phyloP scores from a whole-genome alignment of 768 basidiomycete genomes.

The Hericium coralloides region DNA sequence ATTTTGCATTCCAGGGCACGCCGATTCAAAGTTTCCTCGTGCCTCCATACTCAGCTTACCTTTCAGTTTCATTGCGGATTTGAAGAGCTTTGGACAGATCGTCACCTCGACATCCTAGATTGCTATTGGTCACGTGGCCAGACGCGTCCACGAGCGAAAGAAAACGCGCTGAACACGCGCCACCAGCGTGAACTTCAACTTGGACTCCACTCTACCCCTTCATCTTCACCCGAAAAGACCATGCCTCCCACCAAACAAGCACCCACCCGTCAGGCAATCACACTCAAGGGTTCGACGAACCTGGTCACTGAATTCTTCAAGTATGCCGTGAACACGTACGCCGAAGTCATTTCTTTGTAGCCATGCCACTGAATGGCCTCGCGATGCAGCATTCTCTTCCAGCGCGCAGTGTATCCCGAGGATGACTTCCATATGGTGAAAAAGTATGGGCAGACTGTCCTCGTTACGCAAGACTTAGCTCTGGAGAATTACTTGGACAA shows the following conservation, averaged over 20 bases:
- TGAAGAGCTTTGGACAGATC: no score
- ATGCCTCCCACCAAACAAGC: slow-evolving; percentile 38
- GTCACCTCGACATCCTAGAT: no score
- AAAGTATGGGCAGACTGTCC: slow-evolving; percentile 94
- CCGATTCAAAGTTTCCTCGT: no score
- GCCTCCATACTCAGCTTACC: no score
- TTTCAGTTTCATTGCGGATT: no score
- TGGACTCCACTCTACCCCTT: background rate
- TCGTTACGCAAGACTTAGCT: slow-evolving; percentile 89
- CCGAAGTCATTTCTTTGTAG: slow-evolving; percentile 9
- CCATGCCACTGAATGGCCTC: background rate
- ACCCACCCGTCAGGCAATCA: slow-evolving; percentile 66
- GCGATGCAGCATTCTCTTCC: slow-evolving; percentile 78
- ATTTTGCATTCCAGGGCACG: no score
- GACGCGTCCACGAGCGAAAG: background rate
- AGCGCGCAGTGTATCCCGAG: slow-evolving; percentile 92
- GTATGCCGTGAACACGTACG: slow-evolving; percentile 95
- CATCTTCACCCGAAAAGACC: background rate
- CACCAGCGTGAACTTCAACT: background rate
- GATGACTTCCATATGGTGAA: slow-evolving; percentile 99
- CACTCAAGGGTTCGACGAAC: slow-evolving; percentile 89
- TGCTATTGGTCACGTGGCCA: background rate
- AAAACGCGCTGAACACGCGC: background rate
- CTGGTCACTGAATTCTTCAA: slow-evolving; percentile 99
- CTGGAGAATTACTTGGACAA: slow-evolving; percentile 89